Evolutionary conservation across 1,139 yeast genomes (phyloP).

Genomic region (Suhomyces wounanorum): DNA sequence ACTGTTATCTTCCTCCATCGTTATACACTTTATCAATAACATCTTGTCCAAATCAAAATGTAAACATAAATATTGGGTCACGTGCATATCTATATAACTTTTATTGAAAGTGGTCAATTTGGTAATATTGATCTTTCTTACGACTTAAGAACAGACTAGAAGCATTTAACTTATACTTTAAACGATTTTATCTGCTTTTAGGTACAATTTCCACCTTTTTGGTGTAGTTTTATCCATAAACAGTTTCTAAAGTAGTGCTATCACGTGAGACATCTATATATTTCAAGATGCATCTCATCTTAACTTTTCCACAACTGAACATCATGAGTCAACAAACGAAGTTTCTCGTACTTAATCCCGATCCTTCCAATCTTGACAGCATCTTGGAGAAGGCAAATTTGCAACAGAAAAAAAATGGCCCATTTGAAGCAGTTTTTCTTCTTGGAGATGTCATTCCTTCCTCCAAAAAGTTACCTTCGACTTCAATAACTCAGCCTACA

Average conservation of each 20-base stretch:
- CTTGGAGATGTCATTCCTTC: conserved; percentile 48
- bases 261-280: neutral
- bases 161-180: too few relatives aligned
- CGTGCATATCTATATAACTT: neutral
- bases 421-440: conserved; percentile 58
- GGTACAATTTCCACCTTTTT: too few relatives aligned
- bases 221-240: too few relatives aligned
- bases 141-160: too few relatives aligned
- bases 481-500: conserved; percentile 28
- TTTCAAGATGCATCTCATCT: neutral
- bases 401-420: conserved; percentile 60
- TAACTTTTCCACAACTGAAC: neutral
- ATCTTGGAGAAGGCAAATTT: conserved; percentile 51
- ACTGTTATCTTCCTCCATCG: conserved; percentile 20
- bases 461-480: conserved; percentile 19
- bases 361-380: conserved; percentile 37
- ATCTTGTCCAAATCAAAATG: conserved; percentile 1
- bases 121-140: too few relatives aligned
- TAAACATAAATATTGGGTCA: conserved; percentile 2
- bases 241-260: too few relatives aligned
- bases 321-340: conserved; percentile 22
- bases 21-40: neutral
- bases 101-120: too few relatives aligned
- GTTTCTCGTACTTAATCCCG: conserved; percentile 54
- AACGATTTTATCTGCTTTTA: too few relatives aligned